A percentile compares a stretch with the other conserved stretches of the same genome.
Evolutionary conservation across 2,329 filamentous ascomycete genomes (phyloP).

Genomic region (Cadophora luteo-olivacea): DNA sequence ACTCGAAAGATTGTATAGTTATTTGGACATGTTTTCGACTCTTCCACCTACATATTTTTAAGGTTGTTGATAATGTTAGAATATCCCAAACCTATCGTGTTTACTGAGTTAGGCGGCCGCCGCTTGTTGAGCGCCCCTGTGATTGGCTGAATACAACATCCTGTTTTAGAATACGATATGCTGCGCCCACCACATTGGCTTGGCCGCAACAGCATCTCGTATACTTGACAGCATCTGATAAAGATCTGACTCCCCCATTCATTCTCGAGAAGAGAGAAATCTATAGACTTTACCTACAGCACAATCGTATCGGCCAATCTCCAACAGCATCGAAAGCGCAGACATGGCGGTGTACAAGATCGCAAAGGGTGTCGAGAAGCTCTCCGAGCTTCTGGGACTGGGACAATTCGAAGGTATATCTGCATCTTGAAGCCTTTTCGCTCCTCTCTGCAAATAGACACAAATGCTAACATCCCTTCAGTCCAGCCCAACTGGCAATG

Average conservation of each 20-base stretch:
- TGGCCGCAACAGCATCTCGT: slow-evolving; percentile 7
- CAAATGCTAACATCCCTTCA: neutral
- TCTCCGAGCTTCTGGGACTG: neutral
- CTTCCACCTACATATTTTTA: too few species aligned
- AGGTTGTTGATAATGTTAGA: too few species aligned
- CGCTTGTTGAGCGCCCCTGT: neutral
- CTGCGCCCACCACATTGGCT: neutral
- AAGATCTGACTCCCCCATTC: slow-evolving; percentile 4
- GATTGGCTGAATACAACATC: neutral
- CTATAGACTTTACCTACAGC: neutral
- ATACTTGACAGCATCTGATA: neutral
- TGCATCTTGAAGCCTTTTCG: neutral
- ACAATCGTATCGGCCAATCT: neutral
- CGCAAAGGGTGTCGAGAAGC: neutral
- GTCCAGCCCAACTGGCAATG: slow-evolving; percentile 1
- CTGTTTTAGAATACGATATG: neutral
- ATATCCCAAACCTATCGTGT: too few species aligned
- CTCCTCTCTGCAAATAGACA: neutral
- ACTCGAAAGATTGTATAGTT: too few species aligned
- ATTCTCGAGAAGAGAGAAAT: neutral
- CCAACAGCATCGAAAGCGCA: neutral
- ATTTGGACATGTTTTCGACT: too few species aligned
- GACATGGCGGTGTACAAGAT: neutral
- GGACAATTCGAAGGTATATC: neutral
- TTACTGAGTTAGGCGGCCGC: too few species aligned